Evolutionary conservation across 2,329 filamentous ascomycete species (phyloP), one percentile per base, ranked within the genome.

Genomic region (Periconia digitata): DNA sequence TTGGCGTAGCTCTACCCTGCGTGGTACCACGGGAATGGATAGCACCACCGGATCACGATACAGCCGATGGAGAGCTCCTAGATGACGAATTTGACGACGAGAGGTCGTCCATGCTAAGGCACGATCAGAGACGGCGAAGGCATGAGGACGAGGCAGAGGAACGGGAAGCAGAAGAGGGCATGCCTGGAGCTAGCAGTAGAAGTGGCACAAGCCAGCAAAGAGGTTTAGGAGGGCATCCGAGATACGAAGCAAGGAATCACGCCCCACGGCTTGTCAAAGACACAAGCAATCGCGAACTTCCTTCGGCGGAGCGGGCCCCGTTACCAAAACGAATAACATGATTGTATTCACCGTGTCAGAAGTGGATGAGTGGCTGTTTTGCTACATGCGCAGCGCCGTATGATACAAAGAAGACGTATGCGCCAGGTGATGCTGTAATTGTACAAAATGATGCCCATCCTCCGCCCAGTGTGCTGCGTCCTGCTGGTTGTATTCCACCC

Each of bases 11-110:
- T 12, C 71, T 95, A 29, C 90, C 90, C 13, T 95, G 90, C 67
- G 81, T 95, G 17, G 89, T 95, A 40, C 90, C 90, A 12, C 80
- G 81, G 51, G 89, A 92, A 64, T 94, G 89, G 89, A 83, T 94
- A 54, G 82, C 86, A 39, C 85, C 89, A 42, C 89, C 89, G 2
- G 89, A 91, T 59, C 86, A 84, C 63, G 86, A 89, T 50, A 85
- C 81, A 15, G 84, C 83, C 27, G 86, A 90, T 51, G 87, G 86
- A 50, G 85, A 85, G 63, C 75, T 89, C 50, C 70, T 90, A 46
- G 81, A 84, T 32, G 79, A 79, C 44, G 77, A 79, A 45, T 72
- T 72, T 44, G 71, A 74, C 43, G 76, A 81, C 48, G 85, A 84
- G 73, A 76, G 76, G 58, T 79, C 79, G 49, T 78, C 76, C 51